phyloP scores from a whole-genome alignment of 768 basidiomycete species.

The Pleurotus ostreatus region DNA sequence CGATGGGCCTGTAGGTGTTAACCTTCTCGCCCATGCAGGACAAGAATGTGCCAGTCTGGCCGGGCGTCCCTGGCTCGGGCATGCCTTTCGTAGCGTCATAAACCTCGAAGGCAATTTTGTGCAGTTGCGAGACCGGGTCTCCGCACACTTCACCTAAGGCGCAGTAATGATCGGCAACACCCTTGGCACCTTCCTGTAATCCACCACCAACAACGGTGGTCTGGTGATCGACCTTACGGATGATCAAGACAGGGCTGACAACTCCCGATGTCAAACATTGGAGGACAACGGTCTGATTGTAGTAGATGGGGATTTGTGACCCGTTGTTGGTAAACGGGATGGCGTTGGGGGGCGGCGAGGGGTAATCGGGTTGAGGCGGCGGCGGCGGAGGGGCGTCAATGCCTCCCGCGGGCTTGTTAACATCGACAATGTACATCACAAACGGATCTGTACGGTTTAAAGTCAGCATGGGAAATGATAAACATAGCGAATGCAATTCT shows the following conservation, averaged over 20 bases:
- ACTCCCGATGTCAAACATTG: conserved; percentile 94
- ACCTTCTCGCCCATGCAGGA: conserved; percentile 94
- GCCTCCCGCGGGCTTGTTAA: conserved; percentile 75
- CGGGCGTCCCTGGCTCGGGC: conserved; percentile 76
- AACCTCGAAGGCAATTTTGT: conserved; percentile 94
- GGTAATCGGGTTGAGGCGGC: conserved; percentile 84
- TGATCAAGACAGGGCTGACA: conserved; percentile 88
- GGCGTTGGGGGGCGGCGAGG: conserved; percentile 87
- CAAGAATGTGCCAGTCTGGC: conserved; percentile 76
- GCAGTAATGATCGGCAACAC: conserved; percentile 80
- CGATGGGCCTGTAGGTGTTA: conserved; percentile 82
- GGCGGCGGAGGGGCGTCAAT: conserved; percentile 77
- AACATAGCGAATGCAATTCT: conserved; percentile 20
- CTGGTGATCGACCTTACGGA: conserved; percentile 90
- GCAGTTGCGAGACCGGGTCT: conserved; percentile 92
- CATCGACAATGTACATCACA: conserved; percentile 96
- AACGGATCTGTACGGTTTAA: conserved; percentile 65
- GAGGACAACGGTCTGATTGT: conserved; percentile 93
- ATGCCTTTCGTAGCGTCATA: conserved; percentile 66
- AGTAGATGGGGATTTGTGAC: conserved; percentile 87
- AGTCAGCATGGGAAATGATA: neutral
- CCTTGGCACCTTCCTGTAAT: conserved; percentile 83
- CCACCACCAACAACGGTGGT: conserved; percentile 89
- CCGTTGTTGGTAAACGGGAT: conserved; percentile 82
- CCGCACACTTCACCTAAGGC: conserved; percentile 84